phyloP scores from a whole-genome alignment of 2,329 filamentous ascomycete species.

The Fusarium tupiense region DNA sequence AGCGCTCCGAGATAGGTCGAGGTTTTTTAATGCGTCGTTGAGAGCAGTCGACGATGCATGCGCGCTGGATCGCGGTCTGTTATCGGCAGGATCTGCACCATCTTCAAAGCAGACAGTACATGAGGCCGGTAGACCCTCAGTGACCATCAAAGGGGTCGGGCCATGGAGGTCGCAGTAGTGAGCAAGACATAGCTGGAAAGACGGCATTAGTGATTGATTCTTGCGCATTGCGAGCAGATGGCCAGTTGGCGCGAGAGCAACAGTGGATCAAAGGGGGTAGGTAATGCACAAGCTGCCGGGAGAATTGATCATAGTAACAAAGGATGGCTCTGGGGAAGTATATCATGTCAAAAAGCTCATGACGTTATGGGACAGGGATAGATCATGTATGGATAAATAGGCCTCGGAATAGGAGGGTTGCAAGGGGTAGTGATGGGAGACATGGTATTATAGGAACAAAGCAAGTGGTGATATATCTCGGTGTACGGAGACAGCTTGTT shows the following conservation, averaged over 20 bases:
- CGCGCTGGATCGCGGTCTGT: constrained; percentile 54
- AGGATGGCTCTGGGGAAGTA: constrained; percentile 20
- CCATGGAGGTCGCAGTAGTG: constrained; percentile 78
- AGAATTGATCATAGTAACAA: constrained; percentile 26
- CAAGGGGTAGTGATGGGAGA: constrained; percentile 23
- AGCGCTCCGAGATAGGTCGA: constrained; percentile 57
- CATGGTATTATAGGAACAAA: constrained; percentile 28
- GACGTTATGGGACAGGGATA: constrained; percentile 39
- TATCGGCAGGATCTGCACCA: constrained; percentile 40
- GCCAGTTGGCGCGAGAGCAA: constrained; percentile 9
- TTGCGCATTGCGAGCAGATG: constrained; percentile 42
- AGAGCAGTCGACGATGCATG: constrained; percentile 52
- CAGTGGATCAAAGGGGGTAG: background rate
- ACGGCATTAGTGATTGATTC: constrained; percentile 46
- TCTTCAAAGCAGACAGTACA: constrained; percentile 68
- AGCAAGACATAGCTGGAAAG: constrained; percentile 71
- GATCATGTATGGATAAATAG: constrained; percentile 25
- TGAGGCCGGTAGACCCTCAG: constrained; percentile 70
- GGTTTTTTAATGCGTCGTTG: constrained; percentile 58
- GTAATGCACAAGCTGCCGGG: constrained; percentile 4
- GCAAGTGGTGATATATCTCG: constrained; percentile 32
- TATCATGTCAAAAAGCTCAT: constrained; percentile 36
- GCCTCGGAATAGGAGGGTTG: constrained; percentile 17
- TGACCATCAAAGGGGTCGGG: constrained; percentile 75
- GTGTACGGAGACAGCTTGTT: constrained; percentile 22